Conservation (phyloP, 2,329 filamentous ascomycete species). For the Trichoderma brevicompactum region DNA sequence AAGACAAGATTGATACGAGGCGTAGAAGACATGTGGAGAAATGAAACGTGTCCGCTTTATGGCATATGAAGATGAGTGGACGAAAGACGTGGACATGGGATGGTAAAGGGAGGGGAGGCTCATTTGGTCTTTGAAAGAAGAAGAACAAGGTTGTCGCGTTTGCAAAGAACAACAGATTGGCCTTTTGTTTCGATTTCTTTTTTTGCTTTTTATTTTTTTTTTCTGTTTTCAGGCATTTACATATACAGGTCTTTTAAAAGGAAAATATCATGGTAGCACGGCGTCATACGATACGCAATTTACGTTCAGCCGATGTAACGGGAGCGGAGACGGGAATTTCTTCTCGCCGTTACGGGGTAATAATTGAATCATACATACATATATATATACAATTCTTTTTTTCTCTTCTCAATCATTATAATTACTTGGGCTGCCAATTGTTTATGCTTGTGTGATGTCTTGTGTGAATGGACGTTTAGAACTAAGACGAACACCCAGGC, state of each 20-base stretch:
- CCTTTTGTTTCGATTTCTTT: not conserved
- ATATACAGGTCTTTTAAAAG: constrained; percentile 23
- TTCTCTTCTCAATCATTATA: not conserved
- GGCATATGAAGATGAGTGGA: not conserved
- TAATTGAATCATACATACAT: constrained; percentile 20
- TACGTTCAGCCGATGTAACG: constrained; percentile 19
- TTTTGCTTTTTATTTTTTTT: constrained; percentile 2
- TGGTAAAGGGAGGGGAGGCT: not conserved
- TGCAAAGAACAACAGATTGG: constrained; percentile 2
- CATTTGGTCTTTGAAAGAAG: not conserved
- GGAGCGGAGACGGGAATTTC: not conserved
- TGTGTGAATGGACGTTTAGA: no score
- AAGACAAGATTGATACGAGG: not conserved
- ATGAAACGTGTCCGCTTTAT: not conserved
- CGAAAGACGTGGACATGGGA: not conserved
- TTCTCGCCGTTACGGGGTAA: constrained; percentile 4
- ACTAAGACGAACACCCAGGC: no score
- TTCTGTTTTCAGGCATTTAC: constrained; percentile 15
- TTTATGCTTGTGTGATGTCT: not conserved
- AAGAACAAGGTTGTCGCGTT: not conserved
- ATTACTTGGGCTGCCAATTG: not conserved
- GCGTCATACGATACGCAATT: constrained; percentile 8
- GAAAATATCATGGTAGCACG: constrained; percentile 25
- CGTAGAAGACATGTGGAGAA: not conserved
- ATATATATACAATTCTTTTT: constrained; percentile 8